Evolutionary conservation across 805 yeast genomes (phyloP).

Genomic region (Ascoidea rubescens): DNA sequence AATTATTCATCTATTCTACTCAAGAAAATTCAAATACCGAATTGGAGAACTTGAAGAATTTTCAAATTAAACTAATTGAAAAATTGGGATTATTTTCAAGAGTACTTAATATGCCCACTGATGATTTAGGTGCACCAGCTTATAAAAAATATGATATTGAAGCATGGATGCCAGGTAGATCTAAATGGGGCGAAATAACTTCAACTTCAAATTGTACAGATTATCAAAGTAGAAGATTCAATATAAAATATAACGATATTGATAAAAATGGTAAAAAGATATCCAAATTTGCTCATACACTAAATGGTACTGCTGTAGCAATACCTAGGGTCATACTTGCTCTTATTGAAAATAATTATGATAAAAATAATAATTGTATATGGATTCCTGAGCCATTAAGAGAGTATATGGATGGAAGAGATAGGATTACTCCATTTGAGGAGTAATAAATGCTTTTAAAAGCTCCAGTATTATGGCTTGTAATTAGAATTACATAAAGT

Average conservation of each 20-base stretch:
- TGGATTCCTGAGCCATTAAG: conserved; percentile 55
- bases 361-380: conserved; percentile 38
- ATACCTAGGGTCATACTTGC: conserved; percentile 86
- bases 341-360: conserved; percentile 74
- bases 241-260: conserved; percentile 36
- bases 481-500: conserved; percentile 3
- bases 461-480: too few relatives aligned
- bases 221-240: conserved; percentile 75
- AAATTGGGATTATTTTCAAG: conserved; percentile 70
- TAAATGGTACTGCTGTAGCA: conserved; percentile 94
- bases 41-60: conserved; percentile 42
- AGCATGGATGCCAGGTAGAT: conserved; percentile 98
- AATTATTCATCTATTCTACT: conserved; percentile 64
- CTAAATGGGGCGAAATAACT: conserved; percentile 82
- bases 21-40: conserved; percentile 30
- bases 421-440: conserved; percentile 13
- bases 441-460: too few relatives aligned
- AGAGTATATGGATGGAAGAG: conserved; percentile 58
- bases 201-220: conserved; percentile 89
- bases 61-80: conserved; percentile 51
- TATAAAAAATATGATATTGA: conserved; percentile 85
- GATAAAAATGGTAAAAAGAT: conserved; percentile 18
- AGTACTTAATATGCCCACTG: conserved; percentile 76
- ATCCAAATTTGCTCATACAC: conserved; percentile 49
- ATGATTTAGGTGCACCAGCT: conserved; percentile 91